A percentile compares a stretch with the other conserved stretches of the same genome.
Conservation (phyloP, 2,329 filamentous ascomycete genomes). For the Clathrospora elynae region DNA sequence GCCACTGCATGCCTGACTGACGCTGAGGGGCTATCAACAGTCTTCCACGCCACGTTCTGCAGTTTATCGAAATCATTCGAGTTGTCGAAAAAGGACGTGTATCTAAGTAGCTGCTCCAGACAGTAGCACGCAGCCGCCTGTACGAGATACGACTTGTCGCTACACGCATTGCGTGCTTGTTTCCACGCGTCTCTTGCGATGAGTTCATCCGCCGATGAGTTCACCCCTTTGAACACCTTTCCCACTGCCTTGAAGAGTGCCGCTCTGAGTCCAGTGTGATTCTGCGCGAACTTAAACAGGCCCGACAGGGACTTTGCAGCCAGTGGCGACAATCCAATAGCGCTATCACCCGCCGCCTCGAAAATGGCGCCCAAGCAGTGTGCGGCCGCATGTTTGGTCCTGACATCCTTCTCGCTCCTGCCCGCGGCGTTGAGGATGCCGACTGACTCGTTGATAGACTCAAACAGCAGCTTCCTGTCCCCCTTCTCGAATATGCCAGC, state of each 20-base stretch:
- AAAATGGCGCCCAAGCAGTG: conserved; percentile 88
- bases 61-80: conserved; percentile 88
- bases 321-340: conserved; percentile 79
- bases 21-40: conserved; percentile 76
- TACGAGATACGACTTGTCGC: conserved; percentile 83
- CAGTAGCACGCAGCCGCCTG: conserved; percentile 80
- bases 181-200: conserved; percentile 94
- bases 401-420: conserved; percentile 78
- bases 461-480: conserved; percentile 89
- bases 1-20: conserved; percentile 84
- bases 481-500: conserved; percentile 81
- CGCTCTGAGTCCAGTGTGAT: conserved; percentile 80
- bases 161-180: conserved; percentile 76
- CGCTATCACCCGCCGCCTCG: conserved; percentile 90
- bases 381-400: conserved; percentile 83
- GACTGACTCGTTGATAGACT: conserved; percentile 89
- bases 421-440: conserved; percentile 68
- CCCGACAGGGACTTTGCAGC: conserved; percentile 75
- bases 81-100: conserved; percentile 84
- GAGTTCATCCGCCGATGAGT: conserved; percentile 77
- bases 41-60: conserved; percentile 81
- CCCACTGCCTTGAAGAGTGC: conserved; percentile 75
- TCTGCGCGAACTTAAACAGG: conserved; percentile 77
- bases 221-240: conserved; percentile 77
- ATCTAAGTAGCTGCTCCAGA: conserved; percentile 71